Base-by-base conservation (phyloP, 768 basidiomycete genomes). In the Coprinopsis sp. region DNA sequence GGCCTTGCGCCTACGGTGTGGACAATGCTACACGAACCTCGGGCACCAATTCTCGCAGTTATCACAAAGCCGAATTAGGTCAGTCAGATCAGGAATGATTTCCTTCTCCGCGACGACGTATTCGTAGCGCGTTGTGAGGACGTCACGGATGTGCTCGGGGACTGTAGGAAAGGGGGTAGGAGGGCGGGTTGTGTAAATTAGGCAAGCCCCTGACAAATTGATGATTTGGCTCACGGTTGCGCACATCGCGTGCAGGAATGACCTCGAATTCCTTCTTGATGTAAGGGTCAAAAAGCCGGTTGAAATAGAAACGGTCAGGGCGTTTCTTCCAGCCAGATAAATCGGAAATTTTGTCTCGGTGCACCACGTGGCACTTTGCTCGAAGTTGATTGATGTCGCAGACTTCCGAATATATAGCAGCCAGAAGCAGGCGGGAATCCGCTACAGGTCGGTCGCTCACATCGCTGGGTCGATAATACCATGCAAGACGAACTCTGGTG, bases 251-350 rank as follows among this genome's bases (percentile, higher is more conserved):
- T 24, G 91, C 79, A 50, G 87, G 84, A 44, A 99, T 84, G 56
- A 97, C 87, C 64, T 98, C 96, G 65, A 95, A 97, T 68, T 97
- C 94, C 65, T 90, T 89, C 72, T 95, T 93, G 68, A 97, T 91
- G 67, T 95, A 97, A 43, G 93, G 92, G 71, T 98, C 95, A 62
- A 95, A 99, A 23, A 97, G 76, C 58, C 88, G 84, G 58, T 83
- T 84, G 75, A 93, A 99, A 73, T 94, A 96, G 75, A 99, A 99
- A 54, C 90, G 81, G 66, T 99, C 95, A 2, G 89, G 86, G 34
- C 84, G 78, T 65, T 89, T 90, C 72, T 93, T 97, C 91, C 91
- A 97, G 5, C 83, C 85, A 59, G 88, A 80, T 29, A 96, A 72
- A 70, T 97, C 90, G 39, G 89, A 83, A 57, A 95, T 93, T 71